Evolutionary conservation across 495 filamentous ascomycete species (phyloP).

Genomic region (Hypoxylon cercidicola): DNA sequence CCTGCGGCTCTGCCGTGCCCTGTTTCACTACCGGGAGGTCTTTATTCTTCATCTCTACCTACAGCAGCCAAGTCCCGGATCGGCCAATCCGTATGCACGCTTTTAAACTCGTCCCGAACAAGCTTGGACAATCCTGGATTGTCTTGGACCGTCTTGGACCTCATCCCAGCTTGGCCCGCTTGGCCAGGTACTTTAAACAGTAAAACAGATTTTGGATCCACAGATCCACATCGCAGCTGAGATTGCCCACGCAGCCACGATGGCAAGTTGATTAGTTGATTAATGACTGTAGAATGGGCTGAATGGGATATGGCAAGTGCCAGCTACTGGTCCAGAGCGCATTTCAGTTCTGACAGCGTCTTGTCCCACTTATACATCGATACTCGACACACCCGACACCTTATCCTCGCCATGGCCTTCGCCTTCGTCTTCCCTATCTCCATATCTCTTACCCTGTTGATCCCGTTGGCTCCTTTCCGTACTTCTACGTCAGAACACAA

Average conservation of each 20-base stretch:
- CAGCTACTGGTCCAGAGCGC: background rate
- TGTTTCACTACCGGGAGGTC: slow-evolving; percentile 43
- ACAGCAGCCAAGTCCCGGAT: slow-evolving; percentile 34
- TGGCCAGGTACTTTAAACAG: slow-evolving; percentile 33
- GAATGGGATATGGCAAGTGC: too few species aligned
- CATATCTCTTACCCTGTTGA: slow-evolving; percentile 5
- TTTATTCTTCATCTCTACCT: slow-evolving; percentile 41
- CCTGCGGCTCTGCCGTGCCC: slow-evolving; percentile 44
- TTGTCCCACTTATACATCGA: slow-evolving; percentile 29
- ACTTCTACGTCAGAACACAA: slow-evolving; percentile 41
- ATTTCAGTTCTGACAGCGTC: slow-evolving; percentile 38
- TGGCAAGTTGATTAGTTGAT: slow-evolving; percentile 43
- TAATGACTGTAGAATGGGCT: too few species aligned
- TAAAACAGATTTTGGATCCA: slow-evolving; percentile 35
- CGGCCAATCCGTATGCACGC: slow-evolving; percentile 32
- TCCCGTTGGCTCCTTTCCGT: background rate
- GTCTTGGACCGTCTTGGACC: too few species aligned
- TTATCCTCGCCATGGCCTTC: background rate
- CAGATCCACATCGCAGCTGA: slow-evolving; percentile 41
- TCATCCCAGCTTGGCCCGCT: slow-evolving; percentile 32
- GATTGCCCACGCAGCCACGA: slow-evolving; percentile 37
- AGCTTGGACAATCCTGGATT: background rate
- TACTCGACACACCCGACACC: background rate
- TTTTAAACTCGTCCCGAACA: slow-evolving; percentile 20
- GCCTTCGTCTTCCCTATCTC: background rate